Evolutionary conservation across 148 eudicot species (phyloP).

Genomic region (Rhododendron mucronatum): DNA sequence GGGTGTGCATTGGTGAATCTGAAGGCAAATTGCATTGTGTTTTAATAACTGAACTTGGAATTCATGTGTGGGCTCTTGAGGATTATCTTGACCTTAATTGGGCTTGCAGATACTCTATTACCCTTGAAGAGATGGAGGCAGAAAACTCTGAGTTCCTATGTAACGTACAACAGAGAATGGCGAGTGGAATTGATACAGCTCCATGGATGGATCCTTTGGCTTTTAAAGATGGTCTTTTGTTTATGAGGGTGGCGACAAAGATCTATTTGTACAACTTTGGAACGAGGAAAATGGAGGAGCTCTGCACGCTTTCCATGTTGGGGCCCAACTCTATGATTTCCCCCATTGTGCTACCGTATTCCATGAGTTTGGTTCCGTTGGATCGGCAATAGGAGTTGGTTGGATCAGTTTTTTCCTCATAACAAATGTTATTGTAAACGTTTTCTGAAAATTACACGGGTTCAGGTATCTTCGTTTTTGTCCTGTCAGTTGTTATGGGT

Average conservation of each 20-base stretch:
- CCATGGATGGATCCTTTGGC: conserved; percentile 34
- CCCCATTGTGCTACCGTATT: conserved; percentile 35
- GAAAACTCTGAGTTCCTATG: conserved; percentile 22
- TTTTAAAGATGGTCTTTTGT: conserved; percentile 28
- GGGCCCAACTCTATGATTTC: conserved; percentile 24
- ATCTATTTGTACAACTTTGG: conserved; percentile 26
- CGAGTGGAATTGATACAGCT: background rate
- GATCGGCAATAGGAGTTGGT: background rate
- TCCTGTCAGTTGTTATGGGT: background rate
- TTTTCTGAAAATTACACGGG: background rate
- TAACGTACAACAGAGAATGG: conserved; percentile 14
- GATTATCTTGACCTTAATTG: conserved; percentile 29
- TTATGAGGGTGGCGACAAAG: conserved; percentile 21
- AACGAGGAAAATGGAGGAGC: conserved; percentile 22
- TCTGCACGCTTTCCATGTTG: conserved; percentile 27
- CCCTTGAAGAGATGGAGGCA: conserved; percentile 27
- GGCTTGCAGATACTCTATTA: conserved; percentile 16
- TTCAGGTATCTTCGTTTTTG: background rate
- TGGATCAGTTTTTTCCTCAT: background rate
- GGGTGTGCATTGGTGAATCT: conserved; percentile 40
- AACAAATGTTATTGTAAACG: background rate
- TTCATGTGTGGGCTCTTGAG: conserved; percentile 38
- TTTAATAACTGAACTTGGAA: conserved; percentile 29
- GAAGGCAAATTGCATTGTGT: conserved; percentile 27
- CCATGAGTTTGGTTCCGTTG: conserved; percentile 37